These are phyloP conservation scores for Gracilariopsis chorda DNA, from an alignment of 23 red algal species.

Conservation along the genomic window DNA sequence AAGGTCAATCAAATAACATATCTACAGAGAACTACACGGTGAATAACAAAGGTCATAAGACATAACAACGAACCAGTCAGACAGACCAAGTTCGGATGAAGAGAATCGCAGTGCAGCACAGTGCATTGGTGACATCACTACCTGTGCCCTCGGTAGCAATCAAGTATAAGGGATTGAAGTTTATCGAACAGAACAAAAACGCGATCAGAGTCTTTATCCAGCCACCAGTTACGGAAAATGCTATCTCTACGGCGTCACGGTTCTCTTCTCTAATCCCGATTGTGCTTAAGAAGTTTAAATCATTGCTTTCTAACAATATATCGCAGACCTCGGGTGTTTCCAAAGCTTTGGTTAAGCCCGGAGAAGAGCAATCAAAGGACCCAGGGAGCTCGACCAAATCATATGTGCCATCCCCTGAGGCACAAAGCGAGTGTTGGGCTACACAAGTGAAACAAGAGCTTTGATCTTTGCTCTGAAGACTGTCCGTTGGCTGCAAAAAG, in stretches of 20 bases:
- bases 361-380: too few relatives aligned
- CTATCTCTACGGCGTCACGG: neutral
- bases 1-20: neutral
- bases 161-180: conserved; percentile 23
- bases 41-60: neutral
- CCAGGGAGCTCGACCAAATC: too few relatives aligned
- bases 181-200: conserved; percentile 10
- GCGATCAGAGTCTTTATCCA: conserved; percentile 6
- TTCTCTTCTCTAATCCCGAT: conserved; percentile 24
- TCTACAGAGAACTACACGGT: neutral
- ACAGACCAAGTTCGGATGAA: neutral
- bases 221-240: conserved; percentile 30
- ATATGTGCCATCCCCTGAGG: too few relatives aligned
- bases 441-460: too few relatives aligned
- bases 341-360: too few relatives aligned
- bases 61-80: neutral
- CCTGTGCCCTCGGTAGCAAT: conserved; percentile 12
- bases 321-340: too few relatives aligned
- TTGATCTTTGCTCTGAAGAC: too few relatives aligned
- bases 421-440: too few relatives aligned
- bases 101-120: neutral
- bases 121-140: conserved; percentile 39
- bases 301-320: too few relatives aligned
- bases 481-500: too few relatives aligned
- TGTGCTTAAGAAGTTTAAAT: neutral